Conservation (phyloP, 805 yeast genomes). For the Myxozyma lipomycoides region DNA sequence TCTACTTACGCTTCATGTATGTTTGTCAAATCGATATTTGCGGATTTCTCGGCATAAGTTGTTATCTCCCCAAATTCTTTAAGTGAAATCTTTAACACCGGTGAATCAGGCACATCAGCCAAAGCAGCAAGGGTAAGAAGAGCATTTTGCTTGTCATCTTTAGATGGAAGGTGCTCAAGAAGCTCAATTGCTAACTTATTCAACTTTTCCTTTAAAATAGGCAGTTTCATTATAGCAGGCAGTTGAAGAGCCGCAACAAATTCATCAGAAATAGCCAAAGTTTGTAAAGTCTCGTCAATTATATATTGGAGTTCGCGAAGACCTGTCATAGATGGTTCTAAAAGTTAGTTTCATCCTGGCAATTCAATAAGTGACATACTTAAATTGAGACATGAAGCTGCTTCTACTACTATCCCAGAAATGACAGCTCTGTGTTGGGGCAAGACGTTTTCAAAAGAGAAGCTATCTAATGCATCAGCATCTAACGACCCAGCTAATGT, state of each 20-base stretch:
- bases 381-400: background rate
- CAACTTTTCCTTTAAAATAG: too few relatives aligned
- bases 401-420: background rate
- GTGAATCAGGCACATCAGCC: background rate
- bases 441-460: background rate
- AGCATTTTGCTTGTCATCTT: background rate
- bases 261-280: too few relatives aligned
- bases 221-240: too few relatives aligned
- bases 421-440: background rate
- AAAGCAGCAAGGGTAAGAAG: background rate
- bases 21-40: too few relatives aligned
- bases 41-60: too few relatives aligned
- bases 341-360: too few relatives aligned
- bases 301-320: background rate
- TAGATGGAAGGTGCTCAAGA: too few relatives aligned
- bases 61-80: too few relatives aligned
- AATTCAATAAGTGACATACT: background rate
- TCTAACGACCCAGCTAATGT: background rate
- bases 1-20: too few relatives aligned
- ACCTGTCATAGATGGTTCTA: background rate
- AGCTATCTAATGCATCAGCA: background rate
- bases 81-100: too few relatives aligned
- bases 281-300: background rate
- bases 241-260: too few relatives aligned
- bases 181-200: too few relatives aligned